Percentiles rank a stretch among this genome's conserved stretches.
These are phyloP conservation scores for Aspergillus aculeatinus DNA, from an alignment of 2,329 filamentous ascomycete species.

Conservation along the genomic window DNA sequence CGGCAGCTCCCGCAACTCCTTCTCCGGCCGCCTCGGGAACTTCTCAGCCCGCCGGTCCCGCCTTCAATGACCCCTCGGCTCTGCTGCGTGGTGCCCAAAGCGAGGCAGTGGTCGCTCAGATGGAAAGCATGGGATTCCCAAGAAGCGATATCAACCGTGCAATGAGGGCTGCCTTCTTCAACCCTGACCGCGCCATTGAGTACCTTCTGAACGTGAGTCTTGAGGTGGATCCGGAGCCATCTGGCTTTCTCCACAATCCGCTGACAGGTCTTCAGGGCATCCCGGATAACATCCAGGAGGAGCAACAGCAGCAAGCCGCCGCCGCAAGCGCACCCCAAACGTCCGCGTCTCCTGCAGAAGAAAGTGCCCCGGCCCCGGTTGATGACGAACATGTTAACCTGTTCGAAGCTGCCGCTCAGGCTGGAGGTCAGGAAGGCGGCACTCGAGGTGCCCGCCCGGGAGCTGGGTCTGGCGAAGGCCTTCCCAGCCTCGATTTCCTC, in stretches of 20 bases:
- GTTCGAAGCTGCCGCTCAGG: slow-evolving; percentile 88
- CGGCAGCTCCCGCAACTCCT: slow-evolving; percentile 49
- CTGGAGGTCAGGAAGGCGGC: slow-evolving; percentile 51
- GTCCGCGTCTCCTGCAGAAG: slow-evolving; percentile 30
- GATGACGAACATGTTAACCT: slow-evolving; percentile 73
- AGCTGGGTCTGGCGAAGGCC: slow-evolving; percentile 54
- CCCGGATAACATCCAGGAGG: slow-evolving; percentile 75
- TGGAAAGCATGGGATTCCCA: slow-evolving; percentile 97
- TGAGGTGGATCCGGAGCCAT: background rate
- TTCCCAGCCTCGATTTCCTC: slow-evolving; percentile 87
- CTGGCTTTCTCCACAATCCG: slow-evolving; percentile 5
- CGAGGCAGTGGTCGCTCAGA: slow-evolving; percentile 78
- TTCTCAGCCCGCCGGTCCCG: slow-evolving; percentile 35
- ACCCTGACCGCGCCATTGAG: slow-evolving; percentile 94
- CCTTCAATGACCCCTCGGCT: slow-evolving; percentile 72
- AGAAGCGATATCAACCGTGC: slow-evolving; percentile 84
- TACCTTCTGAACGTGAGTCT: slow-evolving; percentile 79
- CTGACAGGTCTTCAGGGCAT: slow-evolving; percentile 65
- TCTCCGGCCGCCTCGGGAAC: slow-evolving; percentile 49
- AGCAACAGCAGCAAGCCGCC: slow-evolving; percentile 58
- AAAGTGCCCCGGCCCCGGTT: slow-evolving; percentile 38
- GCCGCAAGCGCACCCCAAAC: slow-evolving; percentile 46
- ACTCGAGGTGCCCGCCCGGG: slow-evolving; percentile 37
- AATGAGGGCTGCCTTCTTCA: slow-evolving; percentile 95
- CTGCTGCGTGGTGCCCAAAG: slow-evolving; percentile 82